Conservation (phyloP, 352 stramenopile genomes). For the Phytophthora aleatoria region DNA sequence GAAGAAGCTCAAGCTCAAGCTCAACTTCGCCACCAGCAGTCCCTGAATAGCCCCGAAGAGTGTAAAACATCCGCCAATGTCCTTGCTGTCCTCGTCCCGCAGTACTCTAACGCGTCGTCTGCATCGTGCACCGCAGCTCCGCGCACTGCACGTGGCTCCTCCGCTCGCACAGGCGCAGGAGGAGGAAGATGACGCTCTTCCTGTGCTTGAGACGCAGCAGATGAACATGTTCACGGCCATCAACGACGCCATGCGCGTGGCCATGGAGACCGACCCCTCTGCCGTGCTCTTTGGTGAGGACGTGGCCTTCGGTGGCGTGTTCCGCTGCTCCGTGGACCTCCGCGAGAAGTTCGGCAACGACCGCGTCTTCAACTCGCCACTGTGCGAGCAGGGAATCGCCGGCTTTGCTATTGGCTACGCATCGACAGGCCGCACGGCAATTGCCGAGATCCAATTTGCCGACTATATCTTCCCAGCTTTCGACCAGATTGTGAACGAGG, state of each 20-base stretch:
- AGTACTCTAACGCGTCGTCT: slow-evolving; percentile 4
- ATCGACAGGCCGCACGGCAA: slow-evolving; percentile 94
- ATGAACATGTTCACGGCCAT: slow-evolving; percentile 95
- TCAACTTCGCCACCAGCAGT: slow-evolving; percentile 12
- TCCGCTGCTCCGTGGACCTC: slow-evolving; percentile 96
- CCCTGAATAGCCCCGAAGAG: slow-evolving; percentile 14
- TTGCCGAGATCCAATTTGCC: slow-evolving; percentile 98
- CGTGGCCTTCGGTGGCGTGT: slow-evolving; percentile 98
- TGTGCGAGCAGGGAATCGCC: slow-evolving; percentile 94
- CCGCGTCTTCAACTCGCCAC: slow-evolving; percentile 97
- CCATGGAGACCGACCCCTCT: slow-evolving; percentile 88
- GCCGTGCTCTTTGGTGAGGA: slow-evolving; percentile 98
- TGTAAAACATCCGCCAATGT: slow-evolving; percentile 20
- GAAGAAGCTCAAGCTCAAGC: slow-evolving; percentile 20
- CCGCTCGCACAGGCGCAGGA: slow-evolving; percentile 22
- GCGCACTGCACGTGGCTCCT: slow-evolving; percentile 11
- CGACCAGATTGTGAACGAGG: slow-evolving; percentile 98
- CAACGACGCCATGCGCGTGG: slow-evolving; percentile 91
- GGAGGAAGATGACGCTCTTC: slow-evolving; percentile 25
- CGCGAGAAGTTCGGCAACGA: slow-evolving; percentile 93
- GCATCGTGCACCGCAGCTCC: slow-evolving; percentile 1
- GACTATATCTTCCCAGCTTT: slow-evolving; percentile 99
- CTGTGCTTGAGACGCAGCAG: slow-evolving; percentile 57
- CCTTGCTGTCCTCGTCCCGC: slow-evolving; percentile 11
- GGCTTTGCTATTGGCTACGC: slow-evolving; percentile 98